These are phyloP conservation scores for Aspergillus fumigatus DNA, from an alignment of 2,329 filamentous ascomycete species.

Conservation along the genomic window DNA sequence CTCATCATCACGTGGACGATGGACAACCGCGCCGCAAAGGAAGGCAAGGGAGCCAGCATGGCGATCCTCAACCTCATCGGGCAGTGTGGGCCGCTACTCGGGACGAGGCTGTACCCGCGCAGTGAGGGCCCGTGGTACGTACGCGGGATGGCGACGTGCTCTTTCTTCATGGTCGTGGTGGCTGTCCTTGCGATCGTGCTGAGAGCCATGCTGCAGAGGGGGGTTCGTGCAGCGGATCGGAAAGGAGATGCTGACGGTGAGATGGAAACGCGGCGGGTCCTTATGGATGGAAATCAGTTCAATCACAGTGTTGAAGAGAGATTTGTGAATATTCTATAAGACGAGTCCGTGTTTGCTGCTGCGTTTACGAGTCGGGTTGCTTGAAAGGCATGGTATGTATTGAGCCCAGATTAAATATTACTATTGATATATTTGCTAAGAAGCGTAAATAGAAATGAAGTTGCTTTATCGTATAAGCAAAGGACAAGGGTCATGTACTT, in stretches of 20 bases:
- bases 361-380: not conserved
- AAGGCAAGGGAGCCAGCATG: conserved; percentile 69
- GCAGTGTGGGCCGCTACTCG: conserved; percentile 71
- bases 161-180: conserved; percentile 59
- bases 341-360: not conserved
- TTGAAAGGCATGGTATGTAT: not conserved
- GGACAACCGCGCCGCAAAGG: conserved; percentile 72
- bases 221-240: conserved; percentile 39
- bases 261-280: conserved; percentile 24
- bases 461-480: not conserved
- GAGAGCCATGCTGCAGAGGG: conserved; percentile 49
- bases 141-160: conserved; percentile 59
- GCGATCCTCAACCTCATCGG: conserved; percentile 77
- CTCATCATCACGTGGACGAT: conserved; percentile 84
- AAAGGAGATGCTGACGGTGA: conserved; percentile 8
- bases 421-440: not conserved
- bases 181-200: conserved; percentile 52
- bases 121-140: conserved; percentile 59
- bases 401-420: not conserved
- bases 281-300: conserved; percentile 23
- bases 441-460: not conserved
- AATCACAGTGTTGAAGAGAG: conserved; percentile 16
- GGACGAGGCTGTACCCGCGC: conserved; percentile 60
- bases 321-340: not conserved
- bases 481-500: not conserved